Percentiles rank a stretch among this genome's conserved stretches.
phyloP scores from a whole-genome alignment of 192 early-diverging fungal genomes.

The Coemansia sp. region DNA sequence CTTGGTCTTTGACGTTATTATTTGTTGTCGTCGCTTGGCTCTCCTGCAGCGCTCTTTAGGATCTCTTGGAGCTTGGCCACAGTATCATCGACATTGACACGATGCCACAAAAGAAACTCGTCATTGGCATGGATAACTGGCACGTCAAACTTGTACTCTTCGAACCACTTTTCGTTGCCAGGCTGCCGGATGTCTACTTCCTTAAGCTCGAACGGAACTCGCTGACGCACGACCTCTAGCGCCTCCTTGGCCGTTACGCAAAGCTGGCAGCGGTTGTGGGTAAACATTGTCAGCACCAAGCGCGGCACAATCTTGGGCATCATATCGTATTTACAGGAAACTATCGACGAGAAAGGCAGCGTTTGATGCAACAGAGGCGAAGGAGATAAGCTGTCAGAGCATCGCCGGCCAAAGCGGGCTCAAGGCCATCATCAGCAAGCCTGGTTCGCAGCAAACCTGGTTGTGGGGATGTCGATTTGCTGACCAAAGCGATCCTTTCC shows the following conservation, averaged over 20 bases:
- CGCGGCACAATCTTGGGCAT: slow-evolving; percentile 13
- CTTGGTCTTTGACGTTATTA: not conserved
- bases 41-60: not conserved
- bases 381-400: not conserved
- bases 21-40: not conserved
- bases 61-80: slow-evolving; percentile 36
- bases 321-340: not conserved
- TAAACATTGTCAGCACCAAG: slow-evolving; percentile 52
- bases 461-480: not conserved
- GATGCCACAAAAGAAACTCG: slow-evolving; percentile 52
- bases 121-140: slow-evolving; percentile 50
- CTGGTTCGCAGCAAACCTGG: too few relatives aligned
- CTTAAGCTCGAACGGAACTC: slow-evolving; percentile 41
- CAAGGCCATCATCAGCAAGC: too few relatives aligned
- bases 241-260: slow-evolving; percentile 54
- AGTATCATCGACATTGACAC: slow-evolving; percentile 40
- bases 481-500: too few relatives aligned
- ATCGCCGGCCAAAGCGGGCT: too few relatives aligned
- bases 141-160: slow-evolving; percentile 56
- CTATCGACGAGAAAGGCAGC: not conserved
- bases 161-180: slow-evolving; percentile 49
- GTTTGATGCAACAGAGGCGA: too few relatives aligned
- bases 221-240: slow-evolving; percentile 34
- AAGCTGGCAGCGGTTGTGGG: slow-evolving; percentile 51
- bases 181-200: slow-evolving; percentile 51